Evolutionary conservation across 768 basidiomycete species (phyloP), one percentile per base, ranked within the genome.

Genomic region (Trametes cubensis): DNA sequence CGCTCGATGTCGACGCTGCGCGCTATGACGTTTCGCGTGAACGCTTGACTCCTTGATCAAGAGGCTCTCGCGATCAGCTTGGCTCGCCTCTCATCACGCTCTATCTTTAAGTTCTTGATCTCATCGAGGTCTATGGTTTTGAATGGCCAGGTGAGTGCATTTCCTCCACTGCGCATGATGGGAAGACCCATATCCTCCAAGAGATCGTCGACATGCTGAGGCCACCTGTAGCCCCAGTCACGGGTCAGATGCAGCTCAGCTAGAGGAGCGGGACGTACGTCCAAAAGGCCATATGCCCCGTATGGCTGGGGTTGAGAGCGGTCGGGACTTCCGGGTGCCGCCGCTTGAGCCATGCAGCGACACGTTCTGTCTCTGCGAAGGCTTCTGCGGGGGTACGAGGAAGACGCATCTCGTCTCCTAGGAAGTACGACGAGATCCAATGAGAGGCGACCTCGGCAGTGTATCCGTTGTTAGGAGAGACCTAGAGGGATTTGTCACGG

Each of bases 121-220:
- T 88, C 86, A 4, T 77, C 70, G 20, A 79, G 34, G 17, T 81
- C 76, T 34, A 86, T 76, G 10, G 79, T 75, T 60, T 79, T 80
- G 76, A 89, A 86, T 0, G 81, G 77, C 86, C 87, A 89, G 11
- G 81, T 88, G 4, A 87, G 63, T 83, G 84, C 87, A 62, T 83
- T 86, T 14, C 87, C 85, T 2, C 87, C 85, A 39, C 82, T 85
- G 4, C 87, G 75, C 75, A 77, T 73, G 25, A 63, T 80, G 0
- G 63, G 77, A 20, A 88, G 66, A 18, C 76, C 74, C 84, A 89
- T 85, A 61, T 88, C 87, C 4, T 82, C 82, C 47, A 88, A 70
- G 4, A 88, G 71, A 3, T 83, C 79, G 58, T 88, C 87, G 0
- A 79, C 73, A 4, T 77, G 70, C 66, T 88, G 88, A 0, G 86